A percentile compares a stretch with the other conserved stretches of the same genome.
phyloP scores from a whole-genome alignment of 257 asterid species.

The Solanum chiquidenum region DNA sequence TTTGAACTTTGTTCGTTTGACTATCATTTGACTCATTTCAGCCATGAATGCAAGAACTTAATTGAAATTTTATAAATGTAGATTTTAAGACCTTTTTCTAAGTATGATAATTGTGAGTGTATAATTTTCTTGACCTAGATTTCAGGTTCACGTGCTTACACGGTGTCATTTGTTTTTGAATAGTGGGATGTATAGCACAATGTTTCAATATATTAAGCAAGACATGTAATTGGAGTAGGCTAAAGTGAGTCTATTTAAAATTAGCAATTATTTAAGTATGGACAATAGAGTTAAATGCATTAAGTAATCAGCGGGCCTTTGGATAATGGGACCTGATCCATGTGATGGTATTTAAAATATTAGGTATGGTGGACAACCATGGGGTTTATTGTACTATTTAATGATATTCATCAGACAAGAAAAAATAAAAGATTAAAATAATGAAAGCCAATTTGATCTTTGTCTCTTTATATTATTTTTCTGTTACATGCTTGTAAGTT shows the following conservation, averaged over 20 bases:
- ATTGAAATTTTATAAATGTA: background rate
- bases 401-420: background rate
- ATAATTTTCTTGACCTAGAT: background rate
- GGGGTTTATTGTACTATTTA: background rate
- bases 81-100: background rate
- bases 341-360: background rate
- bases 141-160: background rate
- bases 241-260: background rate
- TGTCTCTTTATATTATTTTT: background rate
- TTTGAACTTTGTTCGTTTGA: background rate
- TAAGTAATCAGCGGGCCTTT: background rate
- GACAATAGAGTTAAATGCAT: background rate
- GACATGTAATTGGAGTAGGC: background rate
- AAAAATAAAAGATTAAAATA: background rate
- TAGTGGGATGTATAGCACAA: background rate
- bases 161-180: background rate
- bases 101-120: background rate
- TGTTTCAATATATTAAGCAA: background rate
- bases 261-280: background rate
- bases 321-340: background rate
- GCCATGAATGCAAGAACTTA: background rate
- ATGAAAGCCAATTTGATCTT: background rate
- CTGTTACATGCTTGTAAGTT: background rate
- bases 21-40: background rate
- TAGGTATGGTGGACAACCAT: background rate